Conservation (phyloP, 1,139 yeast species). For the Meyerozyma sp. region DNA sequence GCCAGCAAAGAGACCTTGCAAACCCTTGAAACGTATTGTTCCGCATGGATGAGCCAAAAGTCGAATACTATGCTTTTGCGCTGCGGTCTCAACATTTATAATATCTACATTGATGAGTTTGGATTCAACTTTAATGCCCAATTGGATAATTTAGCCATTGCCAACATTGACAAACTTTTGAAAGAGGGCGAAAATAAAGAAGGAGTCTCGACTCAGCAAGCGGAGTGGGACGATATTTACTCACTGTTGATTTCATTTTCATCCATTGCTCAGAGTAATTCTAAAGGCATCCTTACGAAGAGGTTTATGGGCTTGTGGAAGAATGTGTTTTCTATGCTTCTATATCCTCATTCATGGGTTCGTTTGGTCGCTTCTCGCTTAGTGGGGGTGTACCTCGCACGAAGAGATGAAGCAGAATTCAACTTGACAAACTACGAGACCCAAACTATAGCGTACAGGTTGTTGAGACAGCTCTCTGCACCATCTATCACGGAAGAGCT, state of each 20-base stretch:
- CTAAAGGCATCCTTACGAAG: background rate
- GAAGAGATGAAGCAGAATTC: slow-evolving; percentile 30
- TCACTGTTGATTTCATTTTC: slow-evolving; percentile 25
- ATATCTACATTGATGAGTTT: slow-evolving; percentile 50
- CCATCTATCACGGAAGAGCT: slow-evolving; percentile 64
- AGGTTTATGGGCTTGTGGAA: slow-evolving; percentile 33
- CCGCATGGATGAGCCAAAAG: slow-evolving; percentile 64
- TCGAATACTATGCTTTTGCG: slow-evolving; percentile 54
- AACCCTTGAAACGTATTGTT: slow-evolving; percentile 53
- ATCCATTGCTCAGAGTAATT: background rate
- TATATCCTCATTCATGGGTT: slow-evolving; percentile 93
- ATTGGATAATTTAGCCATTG: slow-evolving; percentile 36
- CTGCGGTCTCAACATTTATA: slow-evolving; percentile 75
- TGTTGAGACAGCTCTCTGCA: slow-evolving; percentile 76
- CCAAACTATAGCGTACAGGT: slow-evolving; percentile 63
- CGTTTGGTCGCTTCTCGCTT: slow-evolving; percentile 67
- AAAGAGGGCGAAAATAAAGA: slow-evolving; percentile 21
- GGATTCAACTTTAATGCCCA: slow-evolving; percentile 36
- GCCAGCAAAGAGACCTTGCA: slow-evolving; percentile 38
- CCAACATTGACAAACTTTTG: slow-evolving; percentile 34
- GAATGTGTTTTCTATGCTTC: slow-evolving; percentile 46
- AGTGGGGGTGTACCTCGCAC: slow-evolving; percentile 45
- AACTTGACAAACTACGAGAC: slow-evolving; percentile 33
- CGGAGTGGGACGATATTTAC: slow-evolving; percentile 76
- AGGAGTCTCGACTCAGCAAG: slow-evolving; percentile 23